A percentile compares a stretch with the other conserved stretches of the same genome.
Conservation (phyloP, 2,329 filamentous ascomycete genomes). For the Cladosporium austrohemisphaericum region DNA sequence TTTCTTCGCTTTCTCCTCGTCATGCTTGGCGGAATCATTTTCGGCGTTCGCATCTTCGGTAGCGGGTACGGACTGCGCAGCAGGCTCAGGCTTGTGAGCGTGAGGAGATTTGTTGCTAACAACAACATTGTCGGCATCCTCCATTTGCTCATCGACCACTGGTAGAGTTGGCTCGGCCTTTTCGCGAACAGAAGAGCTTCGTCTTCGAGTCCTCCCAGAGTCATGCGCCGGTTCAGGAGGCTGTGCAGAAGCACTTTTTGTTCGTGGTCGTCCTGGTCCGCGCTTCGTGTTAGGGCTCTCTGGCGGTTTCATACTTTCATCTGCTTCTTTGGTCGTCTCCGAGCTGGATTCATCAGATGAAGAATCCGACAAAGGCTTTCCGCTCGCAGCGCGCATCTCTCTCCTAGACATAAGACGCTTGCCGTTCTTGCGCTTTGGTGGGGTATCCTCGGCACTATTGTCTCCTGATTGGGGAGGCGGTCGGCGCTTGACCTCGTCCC, state of each 20-base stretch:
- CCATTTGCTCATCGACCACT: constrained; percentile 23
- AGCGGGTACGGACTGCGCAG: background rate
- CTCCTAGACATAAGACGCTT: constrained; percentile 33
- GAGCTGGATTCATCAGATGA: constrained; percentile 27
- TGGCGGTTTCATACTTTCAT: constrained; percentile 28
- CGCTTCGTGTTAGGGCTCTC: constrained; percentile 25
- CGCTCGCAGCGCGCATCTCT: constrained; percentile 33
- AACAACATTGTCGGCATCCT: constrained; percentile 8
- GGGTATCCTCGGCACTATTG: constrained; percentile 24
- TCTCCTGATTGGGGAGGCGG: constrained; percentile 18
- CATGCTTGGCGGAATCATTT: constrained; percentile 14
- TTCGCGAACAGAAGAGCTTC: constrained; percentile 26
- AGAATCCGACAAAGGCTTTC: constrained; percentile 27
- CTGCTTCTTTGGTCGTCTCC: constrained; percentile 20
- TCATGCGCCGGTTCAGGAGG: constrained; percentile 19
- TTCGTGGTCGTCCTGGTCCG: constrained; percentile 24
- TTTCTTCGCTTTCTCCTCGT: constrained; percentile 17
- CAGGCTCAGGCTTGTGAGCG: background rate
- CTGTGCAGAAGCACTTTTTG: constrained; percentile 27
- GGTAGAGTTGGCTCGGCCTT: constrained; percentile 22
- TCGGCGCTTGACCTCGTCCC: constrained; percentile 28
- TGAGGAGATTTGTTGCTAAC: constrained; percentile 14
- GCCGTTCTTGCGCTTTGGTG: constrained; percentile 30
- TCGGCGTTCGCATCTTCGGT: constrained; percentile 16
- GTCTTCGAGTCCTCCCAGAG: constrained; percentile 21